A percentile compares a stretch with the other conserved stretches of the same genome.
Evolutionary conservation across 306 rosid species (phyloP).

Genomic region (Acacia confusa): DNA sequence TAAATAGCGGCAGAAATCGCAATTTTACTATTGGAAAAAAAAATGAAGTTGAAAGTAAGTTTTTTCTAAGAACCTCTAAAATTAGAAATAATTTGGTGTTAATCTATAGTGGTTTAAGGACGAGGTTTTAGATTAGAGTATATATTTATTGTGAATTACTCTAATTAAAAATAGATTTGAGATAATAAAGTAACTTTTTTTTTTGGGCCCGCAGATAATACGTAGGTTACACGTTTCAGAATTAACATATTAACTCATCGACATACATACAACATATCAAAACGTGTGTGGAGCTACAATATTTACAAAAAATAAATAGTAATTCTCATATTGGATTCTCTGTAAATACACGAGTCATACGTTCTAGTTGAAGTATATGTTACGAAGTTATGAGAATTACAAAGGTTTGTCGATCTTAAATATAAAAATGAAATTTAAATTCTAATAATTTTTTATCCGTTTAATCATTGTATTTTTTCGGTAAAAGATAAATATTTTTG

Average conservation of each 20-base stretch:
- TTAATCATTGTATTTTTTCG: too few species aligned
- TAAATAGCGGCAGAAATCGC: background rate
- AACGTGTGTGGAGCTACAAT: background rate
- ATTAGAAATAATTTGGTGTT: too few species aligned
- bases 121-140: background rate
- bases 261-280: too few species aligned
- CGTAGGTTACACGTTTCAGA: background rate
- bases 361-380: background rate
- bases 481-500: background rate
- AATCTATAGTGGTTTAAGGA: background rate
- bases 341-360: background rate
- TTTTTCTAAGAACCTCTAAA: background rate
- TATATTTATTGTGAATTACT: background rate
- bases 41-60: background rate
- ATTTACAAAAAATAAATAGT: background rate
- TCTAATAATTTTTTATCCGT: too few species aligned
- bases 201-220: too few species aligned
- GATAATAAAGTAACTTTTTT: too few species aligned
- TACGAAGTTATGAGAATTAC: too few species aligned
- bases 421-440: background rate
- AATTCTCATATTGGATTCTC: too few species aligned
- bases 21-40: background rate
- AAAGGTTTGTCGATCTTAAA: too few species aligned
- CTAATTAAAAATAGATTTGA: too few species aligned
- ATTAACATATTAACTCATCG: background rate